phyloP scores from a whole-genome alignment of 1,284 basidiomycete genomes.

The Leccinum pachyderme region DNA sequence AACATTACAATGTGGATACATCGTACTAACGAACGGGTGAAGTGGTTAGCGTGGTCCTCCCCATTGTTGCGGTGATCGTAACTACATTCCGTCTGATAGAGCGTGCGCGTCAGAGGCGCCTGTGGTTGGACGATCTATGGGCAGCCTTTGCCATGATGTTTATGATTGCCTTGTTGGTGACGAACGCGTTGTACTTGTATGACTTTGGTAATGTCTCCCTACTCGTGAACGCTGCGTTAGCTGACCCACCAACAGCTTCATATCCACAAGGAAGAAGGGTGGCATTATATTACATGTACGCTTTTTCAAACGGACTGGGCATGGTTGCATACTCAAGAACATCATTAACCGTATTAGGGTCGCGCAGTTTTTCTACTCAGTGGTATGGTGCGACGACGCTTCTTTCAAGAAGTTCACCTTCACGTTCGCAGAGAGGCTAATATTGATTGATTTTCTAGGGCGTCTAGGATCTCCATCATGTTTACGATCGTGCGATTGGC shows the following conservation, averaged over 20 bases:
- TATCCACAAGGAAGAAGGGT: not conserved
- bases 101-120: conserved; percentile 3
- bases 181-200: conserved; percentile 5
- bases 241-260: not conserved
- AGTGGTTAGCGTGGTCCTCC: conserved; percentile 2
- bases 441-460: not conserved
- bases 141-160: conserved; percentile 1
- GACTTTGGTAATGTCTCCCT: not conserved
- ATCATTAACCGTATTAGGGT: not conserved
- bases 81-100: conserved; percentile 6
- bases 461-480: conserved; percentile 1
- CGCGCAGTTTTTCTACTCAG: conserved; percentile 3
- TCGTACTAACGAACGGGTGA: not conserved
- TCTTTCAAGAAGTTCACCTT: not conserved
- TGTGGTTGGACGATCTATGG: conserved; percentile 7
- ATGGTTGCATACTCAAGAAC: not conserved
- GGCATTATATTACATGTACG: conserved; percentile 7
- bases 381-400: not conserved
- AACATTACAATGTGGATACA: not conserved
- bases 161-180: not conserved
- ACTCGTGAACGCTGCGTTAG: not conserved
- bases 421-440: not conserved
- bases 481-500: conserved; percentile 5
- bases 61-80: conserved; percentile 1
- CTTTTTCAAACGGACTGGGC: not conserved